Evolutionary conservation across 768 basidiomycete species (phyloP).

Genomic region (Rhodotorula toruloides): DNA sequence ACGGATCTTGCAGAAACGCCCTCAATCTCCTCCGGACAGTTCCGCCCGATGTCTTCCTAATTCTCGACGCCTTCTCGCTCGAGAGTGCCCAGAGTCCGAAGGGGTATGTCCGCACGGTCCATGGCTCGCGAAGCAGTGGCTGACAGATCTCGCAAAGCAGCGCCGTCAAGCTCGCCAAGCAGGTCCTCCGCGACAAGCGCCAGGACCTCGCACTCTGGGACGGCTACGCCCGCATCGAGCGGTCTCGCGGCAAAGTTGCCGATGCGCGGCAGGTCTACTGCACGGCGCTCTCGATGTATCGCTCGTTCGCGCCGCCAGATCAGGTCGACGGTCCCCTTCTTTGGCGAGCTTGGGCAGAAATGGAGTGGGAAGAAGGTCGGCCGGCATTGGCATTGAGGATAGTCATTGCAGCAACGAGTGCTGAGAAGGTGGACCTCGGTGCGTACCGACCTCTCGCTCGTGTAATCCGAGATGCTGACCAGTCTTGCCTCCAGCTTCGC

Average conservation of each 20-base stretch:
- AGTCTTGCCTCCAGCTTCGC: neutral
- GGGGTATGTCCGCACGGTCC: conserved; percentile 42
- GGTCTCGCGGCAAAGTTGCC: conserved; percentile 45
- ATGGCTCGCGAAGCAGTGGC: too few species aligned
- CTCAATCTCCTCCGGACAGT: conserved; percentile 39
- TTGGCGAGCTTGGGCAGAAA: conserved; percentile 48
- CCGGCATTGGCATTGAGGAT: conserved; percentile 25
- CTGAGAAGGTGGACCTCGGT: conserved; percentile 21
- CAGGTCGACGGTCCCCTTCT: conserved; percentile 42
- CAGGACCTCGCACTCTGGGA: conserved; percentile 49
- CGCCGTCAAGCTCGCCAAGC: conserved; percentile 47
- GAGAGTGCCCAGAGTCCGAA: conserved; percentile 44
- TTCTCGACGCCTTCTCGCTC: conserved; percentile 45
- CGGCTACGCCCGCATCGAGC: conserved; percentile 48
- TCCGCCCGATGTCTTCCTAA: conserved; percentile 44
- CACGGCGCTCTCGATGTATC: conserved; percentile 45
- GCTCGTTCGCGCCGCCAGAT: conserved; percentile 29
- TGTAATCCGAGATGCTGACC: too few species aligned
- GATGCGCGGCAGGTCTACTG: conserved; percentile 49
- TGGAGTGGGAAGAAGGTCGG: conserved; percentile 46
- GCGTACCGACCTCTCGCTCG: too few species aligned
- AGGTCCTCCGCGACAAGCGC: conserved; percentile 44
- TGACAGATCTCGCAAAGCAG: too few species aligned
- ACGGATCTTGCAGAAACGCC: conserved; percentile 31
- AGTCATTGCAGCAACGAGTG: conserved; percentile 13